Evolutionary conservation across 129 eudicot species (phyloP), one percentile per base, ranked within the genome.

Genomic region (Helichrysum umbraculigerum): DNA sequence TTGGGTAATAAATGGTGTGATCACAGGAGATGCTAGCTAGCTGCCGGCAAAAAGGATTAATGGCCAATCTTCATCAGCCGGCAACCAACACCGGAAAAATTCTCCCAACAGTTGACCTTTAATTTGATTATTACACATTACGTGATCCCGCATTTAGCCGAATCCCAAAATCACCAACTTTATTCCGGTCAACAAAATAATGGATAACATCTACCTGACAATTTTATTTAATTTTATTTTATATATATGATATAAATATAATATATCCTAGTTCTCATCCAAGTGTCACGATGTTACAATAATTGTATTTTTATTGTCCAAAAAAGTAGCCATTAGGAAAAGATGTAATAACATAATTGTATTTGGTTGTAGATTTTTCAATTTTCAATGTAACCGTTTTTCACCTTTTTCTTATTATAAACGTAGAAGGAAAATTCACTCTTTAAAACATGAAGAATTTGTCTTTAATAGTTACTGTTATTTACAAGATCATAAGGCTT

Each of bases 221-320:
- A 7, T 19, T 25, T 25, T 25, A 25, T 25, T 25, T 25, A 25
- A 25, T 25, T 25, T 25, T 25, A 25, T 25, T 1, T 25, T 25
- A 25, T 25, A 25, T 25, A 25, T 25, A 25, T n/a, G n/a, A n/a
- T n/a, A 4, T 68, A 39, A 12, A 32, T 50, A 25, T 11, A 3
- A 32, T 64, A 15, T 12, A 32, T 37, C 66, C 20, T 72, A 56
- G 12, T 72, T 72, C 5, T 65, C 66, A 54, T 66, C 73, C 79
- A 76, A 65, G 79, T 76, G 79, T 76, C 72, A 66, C 7, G 17
- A 29, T 34, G 33, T 47, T 50, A 71, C 42, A 19, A 52, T n/a
- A 50, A 16, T 25, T 61, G 72, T 21, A 34, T 51, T 62, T 16
- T 21, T 2, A 69, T 22, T 21, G 57, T 50, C 63, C 61, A 44